phyloP scores from a whole-genome alignment of 108 stramenopile genomes.

The Parietichytrium sp. region DNA sequence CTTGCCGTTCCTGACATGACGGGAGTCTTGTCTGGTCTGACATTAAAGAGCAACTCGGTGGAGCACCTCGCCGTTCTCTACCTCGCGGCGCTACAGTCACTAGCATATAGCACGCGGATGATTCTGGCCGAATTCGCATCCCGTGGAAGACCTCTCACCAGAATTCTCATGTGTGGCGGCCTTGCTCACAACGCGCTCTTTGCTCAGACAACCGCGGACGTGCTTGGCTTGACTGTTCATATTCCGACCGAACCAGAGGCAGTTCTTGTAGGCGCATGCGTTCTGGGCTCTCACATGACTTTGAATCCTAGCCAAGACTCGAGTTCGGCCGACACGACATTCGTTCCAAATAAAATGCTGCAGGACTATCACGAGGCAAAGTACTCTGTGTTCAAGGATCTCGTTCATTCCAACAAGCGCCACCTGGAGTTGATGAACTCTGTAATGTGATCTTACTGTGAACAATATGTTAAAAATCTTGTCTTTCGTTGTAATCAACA shows the following conservation, averaged over 20 bases:
- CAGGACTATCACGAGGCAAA: too few relatives aligned
- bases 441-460: too few relatives aligned
- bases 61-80: slow-evolving; percentile 34
- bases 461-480: too few relatives aligned
- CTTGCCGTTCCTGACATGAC: neutral
- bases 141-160: neutral
- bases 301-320: too few relatives aligned
- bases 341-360: too few relatives aligned
- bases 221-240: neutral
- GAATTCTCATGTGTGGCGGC: neutral
- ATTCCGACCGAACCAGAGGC: neutral
- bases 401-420: too few relatives aligned
- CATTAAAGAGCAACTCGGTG: neutral
- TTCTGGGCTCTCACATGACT: neutral
- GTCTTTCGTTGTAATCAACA: too few relatives aligned
- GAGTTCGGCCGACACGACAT: too few relatives aligned
- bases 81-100: neutral
- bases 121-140: neutral
- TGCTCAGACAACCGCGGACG: neutral
- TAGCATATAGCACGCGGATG: slow-evolving; percentile 24
- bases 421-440: too few relatives aligned
- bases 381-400: too few relatives aligned
- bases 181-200: slow-evolving; percentile 1
- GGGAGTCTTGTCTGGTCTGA: neutral
- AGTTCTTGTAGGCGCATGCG: slow-evolving; percentile 5